phyloP scores from a whole-genome alignment of 2,329 filamentous ascomycete genomes.

The Ascosphaera aggregata region DNA sequence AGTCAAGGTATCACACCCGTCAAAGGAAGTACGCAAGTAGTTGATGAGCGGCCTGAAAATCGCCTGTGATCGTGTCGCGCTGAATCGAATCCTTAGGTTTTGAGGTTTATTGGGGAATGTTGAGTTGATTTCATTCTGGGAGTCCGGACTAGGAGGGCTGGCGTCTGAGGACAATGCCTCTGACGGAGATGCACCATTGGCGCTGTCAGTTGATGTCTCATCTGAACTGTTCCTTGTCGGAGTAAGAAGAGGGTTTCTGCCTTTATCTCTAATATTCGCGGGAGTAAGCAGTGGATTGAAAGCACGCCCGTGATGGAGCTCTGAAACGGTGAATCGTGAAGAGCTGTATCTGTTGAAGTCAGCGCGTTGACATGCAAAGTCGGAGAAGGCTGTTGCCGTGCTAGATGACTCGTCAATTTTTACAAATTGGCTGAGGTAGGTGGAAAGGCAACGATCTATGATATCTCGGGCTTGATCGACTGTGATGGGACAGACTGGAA shows the following conservation, averaged over 20 bases:
- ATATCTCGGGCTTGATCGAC: constrained; percentile 35
- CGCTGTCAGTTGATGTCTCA: not conserved
- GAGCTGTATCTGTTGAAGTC: not conserved
- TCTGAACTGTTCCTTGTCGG: not conserved
- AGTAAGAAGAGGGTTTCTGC: not conserved
- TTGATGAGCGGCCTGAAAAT: constrained; percentile 60
- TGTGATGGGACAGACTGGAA: constrained; percentile 27
- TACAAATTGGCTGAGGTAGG: constrained; percentile 24
- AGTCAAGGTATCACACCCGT: constrained; percentile 50
- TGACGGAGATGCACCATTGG: not conserved
- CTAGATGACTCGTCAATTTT: constrained; percentile 8
- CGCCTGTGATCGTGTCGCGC: constrained; percentile 19
- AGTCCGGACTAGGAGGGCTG: not conserved
- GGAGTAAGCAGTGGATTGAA: not conserved
- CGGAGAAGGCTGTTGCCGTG: not conserved
- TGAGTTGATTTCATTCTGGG: not conserved
- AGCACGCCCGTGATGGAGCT: not conserved
- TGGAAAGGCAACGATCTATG: constrained; percentile 29
- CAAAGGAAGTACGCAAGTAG: constrained; percentile 47
- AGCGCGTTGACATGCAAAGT: constrained; percentile 1
- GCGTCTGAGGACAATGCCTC: not conserved
- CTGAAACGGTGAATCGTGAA: not conserved
- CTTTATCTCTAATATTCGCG: not conserved
- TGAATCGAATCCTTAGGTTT: constrained; percentile 7
- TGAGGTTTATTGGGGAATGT: not conserved